These are phyloP conservation scores for Kingdonia uniflora DNA, from an alignment of 164 flowering plant species.

Conservation along the genomic window DNA sequence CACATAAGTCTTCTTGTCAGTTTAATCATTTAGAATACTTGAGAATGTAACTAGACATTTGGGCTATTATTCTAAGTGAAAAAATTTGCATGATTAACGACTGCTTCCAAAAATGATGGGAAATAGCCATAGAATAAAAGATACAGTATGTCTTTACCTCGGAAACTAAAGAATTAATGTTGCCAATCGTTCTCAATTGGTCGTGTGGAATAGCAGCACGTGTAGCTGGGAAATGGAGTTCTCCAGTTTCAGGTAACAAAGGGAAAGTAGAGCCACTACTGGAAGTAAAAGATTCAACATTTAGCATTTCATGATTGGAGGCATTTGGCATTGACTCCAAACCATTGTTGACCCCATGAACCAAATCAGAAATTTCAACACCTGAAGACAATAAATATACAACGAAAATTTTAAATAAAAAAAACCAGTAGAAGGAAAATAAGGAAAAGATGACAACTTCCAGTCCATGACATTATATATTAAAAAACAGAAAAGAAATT, in stretches of 20 bases:
- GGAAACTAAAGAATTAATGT: slow-evolving; percentile 61
- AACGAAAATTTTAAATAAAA: background rate
- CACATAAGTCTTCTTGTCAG: slow-evolving; percentile 2
- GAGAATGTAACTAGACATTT: too few species aligned
- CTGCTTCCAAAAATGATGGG: background rate
- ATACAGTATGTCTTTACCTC: slow-evolving; percentile 57
- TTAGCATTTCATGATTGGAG: slow-evolving; percentile 8
- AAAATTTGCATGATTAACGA: too few species aligned
- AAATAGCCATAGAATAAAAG: background rate
- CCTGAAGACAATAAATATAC: background rate
- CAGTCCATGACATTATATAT: too few species aligned
- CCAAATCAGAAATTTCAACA: slow-evolving; percentile 12
- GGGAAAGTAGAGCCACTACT: slow-evolving; percentile 10
- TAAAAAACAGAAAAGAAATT: too few species aligned
- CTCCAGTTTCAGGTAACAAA: slow-evolving; percentile 22
- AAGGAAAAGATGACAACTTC: too few species aligned
- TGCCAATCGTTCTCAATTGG: slow-evolving; percentile 64
- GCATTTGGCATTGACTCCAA: slow-evolving; percentile 13
- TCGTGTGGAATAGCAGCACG: slow-evolving; percentile 55
- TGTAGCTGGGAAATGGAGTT: slow-evolving; percentile 23
- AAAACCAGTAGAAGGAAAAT: background rate
- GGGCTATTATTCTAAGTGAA: too few species aligned
- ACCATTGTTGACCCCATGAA: slow-evolving; percentile 10
- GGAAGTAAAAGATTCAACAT: slow-evolving; percentile 5
- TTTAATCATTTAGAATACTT: too few species aligned